Conservation (phyloP, 2,329 filamentous ascomycete genomes). For the Xylariaceae sp. region DNA sequence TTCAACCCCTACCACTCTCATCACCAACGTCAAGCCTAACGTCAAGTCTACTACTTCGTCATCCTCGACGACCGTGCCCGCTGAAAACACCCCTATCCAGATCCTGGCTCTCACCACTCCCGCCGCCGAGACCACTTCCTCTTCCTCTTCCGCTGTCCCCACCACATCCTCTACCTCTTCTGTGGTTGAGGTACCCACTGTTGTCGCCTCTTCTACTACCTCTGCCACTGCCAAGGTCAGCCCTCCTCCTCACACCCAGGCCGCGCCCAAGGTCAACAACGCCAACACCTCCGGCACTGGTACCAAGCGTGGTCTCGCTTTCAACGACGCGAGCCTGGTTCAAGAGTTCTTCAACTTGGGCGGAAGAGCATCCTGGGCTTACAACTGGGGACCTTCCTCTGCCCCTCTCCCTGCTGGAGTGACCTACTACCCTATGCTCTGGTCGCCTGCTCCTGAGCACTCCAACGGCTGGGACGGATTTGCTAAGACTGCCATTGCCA, state of each 20-base stretch:
- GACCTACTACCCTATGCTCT: slow-evolving; percentile 64
- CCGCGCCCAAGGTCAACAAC: slow-evolving; percentile 4
- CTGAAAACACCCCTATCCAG: slow-evolving; percentile 7
- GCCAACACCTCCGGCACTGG: slow-evolving; percentile 5
- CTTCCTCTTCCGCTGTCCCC: too few relatives aligned
- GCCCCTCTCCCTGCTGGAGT: slow-evolving; percentile 37
- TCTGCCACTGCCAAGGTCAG: slow-evolving; percentile 1
- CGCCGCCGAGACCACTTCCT: slow-evolving; percentile 1
- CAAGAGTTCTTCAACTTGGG: slow-evolving; percentile 21
- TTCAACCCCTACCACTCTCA: slow-evolving; percentile 25
- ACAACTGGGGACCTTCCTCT: slow-evolving; percentile 32
- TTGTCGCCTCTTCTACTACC: background rate
- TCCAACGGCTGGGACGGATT: slow-evolving; percentile 46
- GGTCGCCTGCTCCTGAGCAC: slow-evolving; percentile 45
- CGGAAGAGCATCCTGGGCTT: slow-evolving; percentile 30
- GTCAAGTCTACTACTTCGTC: slow-evolving; percentile 19
- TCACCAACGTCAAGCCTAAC: slow-evolving; percentile 22
- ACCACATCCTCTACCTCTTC: background rate
- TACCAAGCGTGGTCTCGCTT: slow-evolving; percentile 33
- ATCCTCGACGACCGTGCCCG: slow-evolving; percentile 7
- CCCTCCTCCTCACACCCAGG: slow-evolving; percentile 5
- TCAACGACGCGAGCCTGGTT: slow-evolving; percentile 31
- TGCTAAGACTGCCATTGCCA: slow-evolving; percentile 46
- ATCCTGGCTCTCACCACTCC: background rate
- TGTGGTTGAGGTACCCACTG: background rate